Conservation (phyloP, 768 basidiomycete genomes). For the Rhizopogon roseolus region DNA sequence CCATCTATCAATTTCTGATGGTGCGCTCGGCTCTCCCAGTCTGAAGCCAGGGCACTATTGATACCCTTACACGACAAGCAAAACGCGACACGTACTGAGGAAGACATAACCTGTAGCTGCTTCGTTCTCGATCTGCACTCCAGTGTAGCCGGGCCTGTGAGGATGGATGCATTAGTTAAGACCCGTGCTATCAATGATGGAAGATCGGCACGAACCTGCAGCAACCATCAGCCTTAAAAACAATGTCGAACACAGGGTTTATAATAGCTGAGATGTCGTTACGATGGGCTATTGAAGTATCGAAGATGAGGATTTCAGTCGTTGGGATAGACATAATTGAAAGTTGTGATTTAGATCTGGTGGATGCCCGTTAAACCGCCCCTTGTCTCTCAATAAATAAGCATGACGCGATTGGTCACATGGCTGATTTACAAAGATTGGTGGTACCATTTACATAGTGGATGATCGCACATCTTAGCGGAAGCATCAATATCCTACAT, state of each 20-base stretch:
- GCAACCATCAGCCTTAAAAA: slow-evolving; percentile 7
- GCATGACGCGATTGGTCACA: too few species aligned
- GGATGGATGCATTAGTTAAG: not conserved
- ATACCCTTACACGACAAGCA: not conserved
- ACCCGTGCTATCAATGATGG: not conserved
- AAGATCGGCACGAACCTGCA: slow-evolving; percentile 9
- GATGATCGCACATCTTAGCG: too few species aligned
- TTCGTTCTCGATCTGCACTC: slow-evolving; percentile 15
- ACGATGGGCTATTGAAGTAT: slow-evolving; percentile 7
- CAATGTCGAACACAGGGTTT: slow-evolving; percentile 5
- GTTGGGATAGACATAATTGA: slow-evolving; percentile 11
- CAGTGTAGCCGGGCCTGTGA: slow-evolving; percentile 14
- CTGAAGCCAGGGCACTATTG: slow-evolving; percentile 5
- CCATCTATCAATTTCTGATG: slow-evolving; percentile 11
- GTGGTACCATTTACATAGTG: too few species aligned
- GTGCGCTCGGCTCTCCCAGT: slow-evolving; percentile 21
- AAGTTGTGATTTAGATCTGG: too few species aligned
- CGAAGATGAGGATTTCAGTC: slow-evolving; percentile 18
- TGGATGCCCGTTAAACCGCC: too few species aligned
- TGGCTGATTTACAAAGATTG: too few species aligned
- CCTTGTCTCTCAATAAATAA: too few species aligned
- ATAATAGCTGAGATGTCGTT: not conserved
- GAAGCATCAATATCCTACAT: too few species aligned
- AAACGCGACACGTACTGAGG: slow-evolving; percentile 10
- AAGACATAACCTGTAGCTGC: slow-evolving; percentile 7